A percentile compares a stretch with the other conserved stretches of the same genome.
Conservation (phyloP, 768 basidiomycete genomes). For the Lentinula sp. region DNA sequence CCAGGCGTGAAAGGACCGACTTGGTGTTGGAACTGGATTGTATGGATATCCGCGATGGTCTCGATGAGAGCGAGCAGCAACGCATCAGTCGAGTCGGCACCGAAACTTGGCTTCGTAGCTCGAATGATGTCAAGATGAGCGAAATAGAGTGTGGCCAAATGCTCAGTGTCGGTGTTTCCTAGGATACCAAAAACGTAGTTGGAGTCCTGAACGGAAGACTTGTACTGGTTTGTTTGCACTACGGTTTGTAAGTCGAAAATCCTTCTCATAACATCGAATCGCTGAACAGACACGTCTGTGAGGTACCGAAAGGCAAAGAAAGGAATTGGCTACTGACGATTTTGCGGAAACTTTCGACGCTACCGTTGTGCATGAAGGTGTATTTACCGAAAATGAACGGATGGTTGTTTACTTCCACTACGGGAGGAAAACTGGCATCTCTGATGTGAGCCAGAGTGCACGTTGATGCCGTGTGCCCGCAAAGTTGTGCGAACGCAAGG, state of each 20-base stretch:
- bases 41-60: background rate
- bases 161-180: background rate
- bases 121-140: background rate
- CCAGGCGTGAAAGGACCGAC: background rate
- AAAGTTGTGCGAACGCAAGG: background rate
- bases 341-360: background rate
- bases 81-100: background rate
- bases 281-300: background rate
- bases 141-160: background rate
- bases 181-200: background rate
- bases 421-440: background rate
- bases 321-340: background rate
- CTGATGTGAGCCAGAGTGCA: background rate
- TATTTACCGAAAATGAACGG: background rate
- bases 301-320: background rate
- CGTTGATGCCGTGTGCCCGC: background rate
- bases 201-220: background rate
- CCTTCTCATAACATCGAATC: background rate
- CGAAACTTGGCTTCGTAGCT: background rate
- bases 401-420: background rate
- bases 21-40: background rate
- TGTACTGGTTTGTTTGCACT: background rate
- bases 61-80: background rate
- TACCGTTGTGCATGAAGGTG: background rate
- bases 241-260: background rate